Evolutionary conservation across 2,329 filamentous ascomycete species (phyloP), one percentile per base, ranked within the genome.

Genomic region (Microsporum audouinii): DNA sequence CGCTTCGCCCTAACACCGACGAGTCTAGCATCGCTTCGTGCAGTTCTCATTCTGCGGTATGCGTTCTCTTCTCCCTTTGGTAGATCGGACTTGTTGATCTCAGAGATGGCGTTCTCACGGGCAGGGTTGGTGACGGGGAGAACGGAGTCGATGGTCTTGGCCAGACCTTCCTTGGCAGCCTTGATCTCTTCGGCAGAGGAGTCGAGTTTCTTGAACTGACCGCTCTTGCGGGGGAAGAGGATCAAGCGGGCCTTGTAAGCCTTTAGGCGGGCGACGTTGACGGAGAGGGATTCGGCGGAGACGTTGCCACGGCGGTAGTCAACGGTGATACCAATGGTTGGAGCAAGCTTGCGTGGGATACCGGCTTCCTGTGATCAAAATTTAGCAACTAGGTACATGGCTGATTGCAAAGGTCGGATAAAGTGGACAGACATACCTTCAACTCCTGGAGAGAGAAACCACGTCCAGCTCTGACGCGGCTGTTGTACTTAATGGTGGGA

Each of bases 401-500:
- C 4, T 29, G n/a, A 12, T 29, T 10, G 27, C 5, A 1, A 23
- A 51, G 38, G 10, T 41, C 38, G 56, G 29, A 4, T 45, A n/a
- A 2, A n/a, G 41, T 43, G 23, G 4, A n/a, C 57, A 5, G 63
- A 69, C 78, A 68, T 88, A 96, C 92, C 91, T 99, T 99, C 78
- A 99, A 84, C 86, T 99, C 94, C 81, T 87, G 84, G 70, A 97
- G 84, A 72, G 92, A 90, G 88, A 99, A 99, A 78, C 94, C 94
- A 84, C 94, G 91, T 79, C 94, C 94, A 76, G 90, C 86, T 78
- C 94, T 88, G 76, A 95, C 88, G 77, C 91, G 91, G 77, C 94
- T 91, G 89, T 99, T 99, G 86, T 99, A 95, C 85, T 95, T 96
- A 84, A 96, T 80, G 73, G 89, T 92, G 76, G 94, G 92, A 88